Base-by-base conservation (phyloP, 805 yeast genomes). In the Lipomyces yamadae region DNA sequence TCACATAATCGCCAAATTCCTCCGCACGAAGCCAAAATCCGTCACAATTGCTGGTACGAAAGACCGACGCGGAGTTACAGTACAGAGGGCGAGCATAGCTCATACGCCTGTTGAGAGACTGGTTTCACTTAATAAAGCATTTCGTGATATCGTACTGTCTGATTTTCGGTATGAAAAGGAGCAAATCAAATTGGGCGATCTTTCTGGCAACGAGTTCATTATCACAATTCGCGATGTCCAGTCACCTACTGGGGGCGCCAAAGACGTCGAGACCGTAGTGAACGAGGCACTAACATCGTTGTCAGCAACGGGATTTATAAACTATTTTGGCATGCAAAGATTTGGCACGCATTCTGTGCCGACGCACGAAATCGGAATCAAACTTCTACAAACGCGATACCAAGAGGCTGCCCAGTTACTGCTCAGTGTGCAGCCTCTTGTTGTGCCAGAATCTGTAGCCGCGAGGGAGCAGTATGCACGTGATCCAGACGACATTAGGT, bases 311-410 rank as follows among this genome's bases (percentile, higher is more conserved):
- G 99, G 99, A 0, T 95, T 91, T 74, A 89, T 95, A 70, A 95
- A 95, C 77, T 95, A 95, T 76, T 95, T 85, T 76, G 99, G 99
- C n/a, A 89, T 95, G 93, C 99, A 95, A 81, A 82, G 99, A 75
- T 95, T 95, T 77, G 99, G 99, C 35, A 93, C 99, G 0, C 94
- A 92, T 75, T 90, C 97, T 11, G 83, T 92, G 35, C 91, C 98
- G 2, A 93, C 99, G 0, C 98, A 95, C 77, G 84, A 83, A 37
- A 82, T 93, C 62, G 99, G 99, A 59, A 85, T 85, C 68, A 83
- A 83, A 68, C 81, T 94, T 34, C 79, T 95, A 60, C 82, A 85
- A 59, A 86, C 85, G 45, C 87, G 92, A 64, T 95, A 96, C 92
- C 84, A 89, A 72, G 83, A 81, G 13, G 97, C 96, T 0, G 94